Evolutionary conservation across 2,329 filamentous ascomycete species (phyloP).

Genomic region (Stylonectria norvegica): DNA sequence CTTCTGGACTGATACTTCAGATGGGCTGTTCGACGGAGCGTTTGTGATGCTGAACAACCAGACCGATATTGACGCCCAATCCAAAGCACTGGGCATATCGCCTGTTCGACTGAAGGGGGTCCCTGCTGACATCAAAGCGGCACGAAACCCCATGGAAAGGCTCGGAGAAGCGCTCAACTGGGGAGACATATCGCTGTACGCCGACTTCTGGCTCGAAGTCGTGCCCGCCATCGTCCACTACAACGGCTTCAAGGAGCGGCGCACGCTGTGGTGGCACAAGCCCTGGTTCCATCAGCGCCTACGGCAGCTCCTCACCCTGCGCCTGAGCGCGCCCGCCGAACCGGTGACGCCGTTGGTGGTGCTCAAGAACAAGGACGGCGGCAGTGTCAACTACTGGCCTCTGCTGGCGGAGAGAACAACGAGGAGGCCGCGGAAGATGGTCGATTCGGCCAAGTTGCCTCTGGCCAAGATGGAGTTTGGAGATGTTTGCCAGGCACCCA

Average conservation of each 20-base stretch:
- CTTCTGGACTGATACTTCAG: too few species aligned
- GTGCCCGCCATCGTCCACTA: constrained; percentile 24
- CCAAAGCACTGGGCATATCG: neutral
- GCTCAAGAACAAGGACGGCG: constrained; percentile 1
- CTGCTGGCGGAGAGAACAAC: neutral
- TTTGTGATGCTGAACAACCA: neutral
- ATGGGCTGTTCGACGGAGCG: neutral
- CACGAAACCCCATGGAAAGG: constrained; percentile 8
- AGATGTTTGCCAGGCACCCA: neutral
- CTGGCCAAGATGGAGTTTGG: neutral
- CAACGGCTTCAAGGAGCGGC: constrained; percentile 23
- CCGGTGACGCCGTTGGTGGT: constrained; percentile 4
- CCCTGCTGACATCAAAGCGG: neutral
- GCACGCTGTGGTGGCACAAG: constrained; percentile 23
- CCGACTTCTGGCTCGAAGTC: constrained; percentile 21
- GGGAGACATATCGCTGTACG: constrained; percentile 18
- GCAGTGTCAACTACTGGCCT: constrained; percentile 4
- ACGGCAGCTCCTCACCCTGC: neutral
- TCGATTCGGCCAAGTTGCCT: neutral
- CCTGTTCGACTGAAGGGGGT: neutral
- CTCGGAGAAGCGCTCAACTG: constrained; percentile 2
- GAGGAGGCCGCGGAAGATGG: neutral
- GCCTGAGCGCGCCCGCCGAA: too few species aligned
- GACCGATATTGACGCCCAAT: neutral
- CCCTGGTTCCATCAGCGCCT: constrained; percentile 24